Conservation (phyloP, 202 grass and related monocot genomes). For the Saccharum hybrid region DNA sequence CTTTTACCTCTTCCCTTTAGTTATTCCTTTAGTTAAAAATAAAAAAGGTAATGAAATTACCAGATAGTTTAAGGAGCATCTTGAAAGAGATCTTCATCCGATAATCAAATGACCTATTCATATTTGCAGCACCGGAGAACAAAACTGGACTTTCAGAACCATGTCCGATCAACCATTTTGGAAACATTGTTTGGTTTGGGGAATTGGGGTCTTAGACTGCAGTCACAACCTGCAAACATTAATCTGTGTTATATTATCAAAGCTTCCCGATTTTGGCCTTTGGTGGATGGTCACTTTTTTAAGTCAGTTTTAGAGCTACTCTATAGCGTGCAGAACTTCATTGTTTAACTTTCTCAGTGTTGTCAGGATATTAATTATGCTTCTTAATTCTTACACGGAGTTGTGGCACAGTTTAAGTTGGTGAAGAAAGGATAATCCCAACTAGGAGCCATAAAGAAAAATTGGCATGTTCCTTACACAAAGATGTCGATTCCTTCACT, state of each 20-base stretch:
- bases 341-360: not conserved
- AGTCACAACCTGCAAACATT: slow-evolving; percentile 95
- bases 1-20: not conserved
- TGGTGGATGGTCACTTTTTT: slow-evolving; percentile 30
- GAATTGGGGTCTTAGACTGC: slow-evolving; percentile 57
- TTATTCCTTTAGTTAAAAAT: slow-evolving; percentile 47
- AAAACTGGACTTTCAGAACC: slow-evolving; percentile 45
- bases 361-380: slow-evolving; percentile 1
- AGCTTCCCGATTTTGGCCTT: slow-evolving; percentile 40
- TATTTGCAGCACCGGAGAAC: slow-evolving; percentile 45
- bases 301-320: slow-evolving; percentile 35
- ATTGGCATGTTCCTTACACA: not conserved
- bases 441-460: not conserved
- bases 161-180: slow-evolving; percentile 63
- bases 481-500: not conserved
- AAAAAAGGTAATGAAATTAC: slow-evolving; percentile 57
- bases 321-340: slow-evolving; percentile 9
- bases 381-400: not conserved
- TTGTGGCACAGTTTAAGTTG: slow-evolving; percentile 28
- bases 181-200: slow-evolving; percentile 67
- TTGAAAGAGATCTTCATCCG: slow-evolving; percentile 75
- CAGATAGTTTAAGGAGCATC: slow-evolving; percentile 65
- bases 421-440: slow-evolving; percentile 11
- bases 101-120: slow-evolving; percentile 62
- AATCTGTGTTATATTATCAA: slow-evolving; percentile 68